Percentiles rank a stretch among this genome's conserved stretches.
Evolutionary conservation across 2,329 filamentous ascomycete genomes (phyloP).

Genomic region (Aspergillus vadensis): DNA sequence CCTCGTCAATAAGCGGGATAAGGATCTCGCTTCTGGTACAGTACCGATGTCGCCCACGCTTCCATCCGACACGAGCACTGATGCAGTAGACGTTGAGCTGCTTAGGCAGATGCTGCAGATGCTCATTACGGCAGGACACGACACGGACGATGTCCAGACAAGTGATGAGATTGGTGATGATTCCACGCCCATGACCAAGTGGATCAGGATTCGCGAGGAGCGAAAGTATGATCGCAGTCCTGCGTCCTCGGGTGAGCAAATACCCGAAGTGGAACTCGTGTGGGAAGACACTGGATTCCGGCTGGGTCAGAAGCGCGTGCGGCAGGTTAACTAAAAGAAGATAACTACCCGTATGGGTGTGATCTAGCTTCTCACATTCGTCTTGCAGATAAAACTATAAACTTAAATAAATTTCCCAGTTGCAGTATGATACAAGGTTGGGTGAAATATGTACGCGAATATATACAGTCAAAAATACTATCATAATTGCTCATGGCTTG

Average conservation of each 20-base stretch:
- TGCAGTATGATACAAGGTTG: background rate
- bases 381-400: background rate
- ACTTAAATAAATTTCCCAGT: background rate
- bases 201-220: background rate
- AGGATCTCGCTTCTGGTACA: background rate
- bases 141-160: background rate
- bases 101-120: background rate
- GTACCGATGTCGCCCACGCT: too few species aligned
- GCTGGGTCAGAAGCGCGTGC: background rate
- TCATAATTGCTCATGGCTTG: background rate
- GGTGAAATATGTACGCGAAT: background rate
- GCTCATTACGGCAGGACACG: background rate
- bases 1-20: background rate
- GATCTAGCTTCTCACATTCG: too few species aligned
- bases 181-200: background rate
- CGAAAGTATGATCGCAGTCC: background rate
- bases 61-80: too few species aligned
- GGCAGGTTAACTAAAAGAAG: background rate
- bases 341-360: background rate
- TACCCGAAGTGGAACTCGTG: background rate
- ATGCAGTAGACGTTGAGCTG: background rate
- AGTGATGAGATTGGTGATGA: background rate
- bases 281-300: background rate
- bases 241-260: background rate
- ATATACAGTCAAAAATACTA: background rate